Evolutionary conservation across 2,329 filamentous ascomycete species (phyloP).

Genomic region (Diaporthe velutina): DNA sequence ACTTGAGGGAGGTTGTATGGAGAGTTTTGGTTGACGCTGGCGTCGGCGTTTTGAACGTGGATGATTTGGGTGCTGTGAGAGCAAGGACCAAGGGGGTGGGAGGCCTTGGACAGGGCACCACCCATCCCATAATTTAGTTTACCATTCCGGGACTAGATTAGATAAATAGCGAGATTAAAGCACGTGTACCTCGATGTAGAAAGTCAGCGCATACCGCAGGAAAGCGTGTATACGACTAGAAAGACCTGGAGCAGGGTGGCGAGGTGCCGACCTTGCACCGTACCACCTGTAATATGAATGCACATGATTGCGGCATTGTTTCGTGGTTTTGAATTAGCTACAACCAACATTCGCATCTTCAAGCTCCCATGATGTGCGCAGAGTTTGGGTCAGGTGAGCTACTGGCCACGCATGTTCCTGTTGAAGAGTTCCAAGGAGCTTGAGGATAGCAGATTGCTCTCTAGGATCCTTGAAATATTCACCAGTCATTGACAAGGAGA

Average conservation of each 20-base stretch:
- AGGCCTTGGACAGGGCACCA: neutral
- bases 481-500: neutral
- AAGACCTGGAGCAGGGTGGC: no score
- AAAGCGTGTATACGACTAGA: no score
- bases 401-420: neutral
- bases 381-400: neutral
- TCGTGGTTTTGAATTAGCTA: no score
- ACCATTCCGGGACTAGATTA: no score
- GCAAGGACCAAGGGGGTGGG: conserved; percentile 7
- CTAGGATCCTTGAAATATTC: neutral
- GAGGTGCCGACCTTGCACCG: no score
- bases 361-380: neutral
- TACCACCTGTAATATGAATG: no score
- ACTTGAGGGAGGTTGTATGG: conserved; percentile 23
- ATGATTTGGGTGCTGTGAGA: conserved; percentile 21
- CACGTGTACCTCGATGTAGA: no score
- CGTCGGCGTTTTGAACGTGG: conserved; percentile 17
- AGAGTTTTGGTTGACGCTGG: conserved; percentile 17
- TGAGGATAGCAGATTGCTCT: neutral
- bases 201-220: no score
- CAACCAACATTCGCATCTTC: neutral
- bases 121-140: neutral
- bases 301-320: no score
- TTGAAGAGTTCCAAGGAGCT: neutral
- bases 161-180: no score